phyloP scores from a whole-genome alignment of 2,329 filamentous ascomycete species.

The Endoconidiophora polonica region DNA sequence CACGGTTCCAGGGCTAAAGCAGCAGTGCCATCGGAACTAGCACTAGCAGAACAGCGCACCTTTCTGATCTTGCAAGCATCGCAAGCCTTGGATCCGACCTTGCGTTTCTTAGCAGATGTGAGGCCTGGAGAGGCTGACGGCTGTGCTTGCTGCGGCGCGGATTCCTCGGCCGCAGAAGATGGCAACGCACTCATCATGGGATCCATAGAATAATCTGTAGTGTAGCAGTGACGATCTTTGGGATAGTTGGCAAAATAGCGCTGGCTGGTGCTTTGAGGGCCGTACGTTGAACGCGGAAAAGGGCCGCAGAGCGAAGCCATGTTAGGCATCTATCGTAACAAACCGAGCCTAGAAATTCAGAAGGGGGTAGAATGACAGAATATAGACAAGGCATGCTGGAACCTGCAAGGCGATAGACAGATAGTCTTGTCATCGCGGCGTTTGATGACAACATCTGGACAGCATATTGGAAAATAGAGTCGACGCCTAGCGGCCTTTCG shows the following conservation, averaged over 20 bases:
- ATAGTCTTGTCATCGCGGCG: slow-evolving; percentile 1
- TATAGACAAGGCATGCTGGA: neutral
- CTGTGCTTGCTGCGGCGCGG: neutral
- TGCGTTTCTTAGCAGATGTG: slow-evolving; percentile 8
- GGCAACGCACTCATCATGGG: neutral
- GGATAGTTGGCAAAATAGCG: no score
- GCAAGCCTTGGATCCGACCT: slow-evolving; percentile 21
- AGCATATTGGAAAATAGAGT: no score
- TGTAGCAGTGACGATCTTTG: no score
- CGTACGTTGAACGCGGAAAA: no score
- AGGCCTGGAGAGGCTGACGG: neutral
- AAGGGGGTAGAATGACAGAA: neutral
- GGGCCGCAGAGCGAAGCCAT: no score
- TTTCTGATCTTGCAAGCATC: slow-evolving; percentile 37
- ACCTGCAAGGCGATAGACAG: neutral
- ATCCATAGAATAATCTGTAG: neutral
- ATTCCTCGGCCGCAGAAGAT: neutral
- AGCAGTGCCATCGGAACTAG: slow-evolving; percentile 20
- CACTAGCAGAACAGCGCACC: slow-evolving; percentile 26
- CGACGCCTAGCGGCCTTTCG: no score
- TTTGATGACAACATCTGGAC: slow-evolving; percentile 5
- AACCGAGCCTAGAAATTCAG: neutral
- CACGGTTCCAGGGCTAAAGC: slow-evolving; percentile 21
- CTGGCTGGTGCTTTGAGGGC: no score
- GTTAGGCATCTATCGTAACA: no score